Evolutionary conservation across 148 eudicot genomes (phyloP), one percentile per base, ranked within the genome.

Genomic region (Agrostemma githago): DNA sequence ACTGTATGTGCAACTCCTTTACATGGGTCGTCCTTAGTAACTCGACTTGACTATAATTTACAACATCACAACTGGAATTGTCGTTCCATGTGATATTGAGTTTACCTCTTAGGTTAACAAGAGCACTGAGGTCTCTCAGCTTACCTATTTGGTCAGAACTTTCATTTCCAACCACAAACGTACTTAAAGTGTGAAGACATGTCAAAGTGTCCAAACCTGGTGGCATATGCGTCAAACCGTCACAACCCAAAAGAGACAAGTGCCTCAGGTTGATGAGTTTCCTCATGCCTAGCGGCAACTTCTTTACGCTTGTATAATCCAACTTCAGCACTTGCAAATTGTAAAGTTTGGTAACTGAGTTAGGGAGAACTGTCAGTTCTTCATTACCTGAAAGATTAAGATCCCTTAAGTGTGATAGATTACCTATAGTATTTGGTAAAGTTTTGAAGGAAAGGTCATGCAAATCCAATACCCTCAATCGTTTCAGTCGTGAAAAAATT

Each of bases 331-430:
- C 66, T 39, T 82, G 76, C 74, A 85, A 48, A 67, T 84, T 84
- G 37, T 68, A 40, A n/a, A 84, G 79, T 43, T 76, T 76, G 44
- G 82, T 66, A 7, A 82, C 71, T 9, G 85, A 72, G 3, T 67
- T 61, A 0, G 84, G 85, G 2, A 80, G 73, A 3, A 14, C 19
- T 39, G 19, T 54, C 6, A 61, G 12, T 0, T 3, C 3, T 1
- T 5, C 8, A 21, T 72, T 76, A 8, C 3, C 1, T n/a, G 76
- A 76, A 12, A 80, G 79, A 61, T 82, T 77, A 46, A 86, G 78
- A 66, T 70, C 79, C 62, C 89, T 83, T 56, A 85, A 79, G 54
- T 76, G 87, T 19, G 40, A 51, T 26, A 79, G 12, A 34, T 68
- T 38, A 5, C 82, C 68, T 2, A 82, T 72, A n/a, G 71, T 65